Evolutionary conservation across 2,329 filamentous ascomycete species (phyloP), one percentile per base, ranked within the genome.

Genomic region (Xylogone sp.): DNA sequence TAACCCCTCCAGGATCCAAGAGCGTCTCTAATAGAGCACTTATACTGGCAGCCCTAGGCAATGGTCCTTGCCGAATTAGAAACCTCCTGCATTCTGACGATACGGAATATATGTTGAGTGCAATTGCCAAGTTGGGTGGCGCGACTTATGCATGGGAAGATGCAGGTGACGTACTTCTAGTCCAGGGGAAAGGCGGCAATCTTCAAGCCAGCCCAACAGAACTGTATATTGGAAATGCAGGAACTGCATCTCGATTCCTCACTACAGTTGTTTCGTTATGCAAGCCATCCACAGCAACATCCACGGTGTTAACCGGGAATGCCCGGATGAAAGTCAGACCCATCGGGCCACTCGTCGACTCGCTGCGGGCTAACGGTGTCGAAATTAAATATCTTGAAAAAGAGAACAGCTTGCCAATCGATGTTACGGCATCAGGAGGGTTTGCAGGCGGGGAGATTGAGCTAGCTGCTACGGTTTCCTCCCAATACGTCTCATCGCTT

Each of bases 401-500:
- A 58, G 81, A 90, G 57, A 83, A 88, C 57, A 95, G 92, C 67
- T 75, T 99, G 42, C 94, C 94, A 0, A 73, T 99, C 12, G 83
- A 85, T 53, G 87, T 99, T 47, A 81, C 86, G 55, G 91, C 94
- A 44, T 87, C 88, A 21, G 86, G 85, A 45, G 93, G 92, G 3
- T 87, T 97, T 59, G 82, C 84, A 45, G 93, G 92, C 50, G 94
- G 94, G 34, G 78, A 87, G 22, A 97, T 99, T 61, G 88, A 96
- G 67, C 79, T 99, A 51, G 90, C 92, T 10, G 94, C 94, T 1
- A 97, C 94, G 42, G 88, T 97, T 16, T 99, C 94, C 8, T 97
- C 94, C n/a, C 94, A 99, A 71, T 99, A 97, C 66, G 94, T 99
- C 34, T 97, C 94, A 0, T 97, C 93, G 1, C 84, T 99, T 57